Evolutionary conservation across 1,284 basidiomycete species (phyloP).

Genomic region (Abortiporus biennis): DNA sequence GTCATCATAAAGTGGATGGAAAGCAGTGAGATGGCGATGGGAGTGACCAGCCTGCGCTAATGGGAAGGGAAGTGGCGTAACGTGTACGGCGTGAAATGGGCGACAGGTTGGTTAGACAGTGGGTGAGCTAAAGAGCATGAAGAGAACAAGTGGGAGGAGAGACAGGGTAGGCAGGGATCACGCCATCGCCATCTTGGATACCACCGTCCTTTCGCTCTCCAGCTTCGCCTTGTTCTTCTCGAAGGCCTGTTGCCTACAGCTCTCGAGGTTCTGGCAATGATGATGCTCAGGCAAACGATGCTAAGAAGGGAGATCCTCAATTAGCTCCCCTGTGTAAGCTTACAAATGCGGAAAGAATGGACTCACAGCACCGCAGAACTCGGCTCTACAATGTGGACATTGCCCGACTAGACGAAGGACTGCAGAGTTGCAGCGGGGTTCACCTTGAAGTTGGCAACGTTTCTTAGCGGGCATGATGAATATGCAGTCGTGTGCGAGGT

Average conservation of each 20-base stretch:
- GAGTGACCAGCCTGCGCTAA: constrained; percentile 14
- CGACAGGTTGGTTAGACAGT: constrained; percentile 6
- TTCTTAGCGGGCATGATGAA: constrained; percentile 72
- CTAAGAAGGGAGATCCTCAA: constrained; percentile 29
- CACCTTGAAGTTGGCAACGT: constrained; percentile 71
- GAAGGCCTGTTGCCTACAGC: constrained; percentile 80
- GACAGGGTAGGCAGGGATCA: constrained; percentile 28
- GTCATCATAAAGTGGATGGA: too few species aligned
- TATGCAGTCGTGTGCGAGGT: constrained; percentile 18
- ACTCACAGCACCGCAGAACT: constrained; percentile 76
- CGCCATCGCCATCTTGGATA: constrained; percentile 76
- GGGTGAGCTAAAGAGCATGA: constrained; percentile 10
- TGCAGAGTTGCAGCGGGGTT: constrained; percentile 68
- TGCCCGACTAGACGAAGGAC: constrained; percentile 77
- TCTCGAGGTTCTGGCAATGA: constrained; percentile 70
- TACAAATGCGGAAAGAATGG: constrained; percentile 1
- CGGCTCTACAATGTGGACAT: constrained; percentile 69
- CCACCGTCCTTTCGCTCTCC: constrained; percentile 81
- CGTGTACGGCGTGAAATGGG: neutral
- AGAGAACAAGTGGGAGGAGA: neutral
- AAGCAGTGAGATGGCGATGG: too few species aligned
- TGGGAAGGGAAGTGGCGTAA: constrained; percentile 9
- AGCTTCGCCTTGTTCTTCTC: constrained; percentile 81
- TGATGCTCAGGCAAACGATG: constrained; percentile 83
- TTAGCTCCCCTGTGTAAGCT: too few species aligned